phyloP scores from a whole-genome alignment of 208 protist genomes.

The Acanthamoeba sp. region DNA sequence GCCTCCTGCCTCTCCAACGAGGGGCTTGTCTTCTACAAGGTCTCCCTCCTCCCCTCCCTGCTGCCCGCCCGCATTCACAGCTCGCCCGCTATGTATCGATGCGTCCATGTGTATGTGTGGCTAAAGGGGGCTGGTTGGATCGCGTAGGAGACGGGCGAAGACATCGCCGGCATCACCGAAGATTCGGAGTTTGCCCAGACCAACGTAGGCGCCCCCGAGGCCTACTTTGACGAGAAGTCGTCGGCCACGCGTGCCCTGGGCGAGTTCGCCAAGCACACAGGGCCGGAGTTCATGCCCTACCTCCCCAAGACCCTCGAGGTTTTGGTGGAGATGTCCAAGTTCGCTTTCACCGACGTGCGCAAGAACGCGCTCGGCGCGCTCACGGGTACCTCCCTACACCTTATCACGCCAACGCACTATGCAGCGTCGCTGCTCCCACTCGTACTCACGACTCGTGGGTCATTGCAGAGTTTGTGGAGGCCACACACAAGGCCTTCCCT shows the following conservation, averaged over 20 bases:
- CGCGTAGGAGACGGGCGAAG: conserved; percentile 1
- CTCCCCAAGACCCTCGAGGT: conserved; percentile 60
- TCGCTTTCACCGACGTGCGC: conserved; percentile 49
- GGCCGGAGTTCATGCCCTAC: conserved; percentile 29
- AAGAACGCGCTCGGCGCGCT: conserved; percentile 19
- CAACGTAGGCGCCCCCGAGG: conserved; percentile 54
- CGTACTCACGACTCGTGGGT: not conserved
- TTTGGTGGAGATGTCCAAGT: conserved; percentile 43
- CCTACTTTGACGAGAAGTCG: conserved; percentile 71
- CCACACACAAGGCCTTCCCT: conserved; percentile 41
- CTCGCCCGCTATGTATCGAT: no score
- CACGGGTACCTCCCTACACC: not conserved
- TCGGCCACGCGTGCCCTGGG: conserved; percentile 19
- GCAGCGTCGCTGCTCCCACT: not conserved
- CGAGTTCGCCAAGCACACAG: conserved; percentile 33
- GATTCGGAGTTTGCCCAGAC: conserved; percentile 18
- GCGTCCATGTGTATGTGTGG: not conserved
- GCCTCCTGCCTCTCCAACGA: conserved; percentile 68
- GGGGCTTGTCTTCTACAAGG: conserved; percentile 66
- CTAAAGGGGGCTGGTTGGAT: no score
- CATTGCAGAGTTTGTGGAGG: conserved; percentile 44
- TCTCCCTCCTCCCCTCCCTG: not conserved
- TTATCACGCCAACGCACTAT: not conserved
- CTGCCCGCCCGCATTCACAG: not conserved
- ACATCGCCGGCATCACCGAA: conserved; percentile 36